A percentile compares a stretch with the other conserved stretches of the same genome.
These are phyloP conservation scores for Niebla homalea DNA, from an alignment of 495 filamentous ascomycete species.

Conservation along the genomic window DNA sequence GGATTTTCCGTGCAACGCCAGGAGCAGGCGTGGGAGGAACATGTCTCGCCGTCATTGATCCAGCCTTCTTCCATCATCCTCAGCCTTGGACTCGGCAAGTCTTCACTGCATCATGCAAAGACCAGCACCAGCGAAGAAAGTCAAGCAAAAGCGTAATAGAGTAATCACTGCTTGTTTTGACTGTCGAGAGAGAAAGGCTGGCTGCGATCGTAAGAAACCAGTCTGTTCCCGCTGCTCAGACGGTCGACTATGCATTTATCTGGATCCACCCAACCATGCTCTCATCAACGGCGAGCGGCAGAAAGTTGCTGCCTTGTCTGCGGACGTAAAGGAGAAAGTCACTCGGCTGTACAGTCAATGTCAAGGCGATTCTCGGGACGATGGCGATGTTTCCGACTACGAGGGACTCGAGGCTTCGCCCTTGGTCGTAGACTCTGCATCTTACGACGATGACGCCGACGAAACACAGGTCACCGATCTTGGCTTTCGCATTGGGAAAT, in stretches of 20 bases:
- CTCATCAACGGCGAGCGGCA: background rate
- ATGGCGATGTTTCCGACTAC: slow-evolving; percentile 7
- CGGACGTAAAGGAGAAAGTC: slow-evolving; percentile 5
- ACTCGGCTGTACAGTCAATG: slow-evolving; percentile 3
- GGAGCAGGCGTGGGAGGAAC: too few species aligned
- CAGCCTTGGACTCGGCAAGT: too few species aligned
- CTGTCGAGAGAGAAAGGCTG: slow-evolving; percentile 66
- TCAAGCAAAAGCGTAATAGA: slow-evolving; percentile 35
- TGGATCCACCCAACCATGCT: slow-evolving; percentile 1
- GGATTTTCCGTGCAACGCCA: too few species aligned
- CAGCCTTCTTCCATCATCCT: background rate
- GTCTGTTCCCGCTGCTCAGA: slow-evolving; percentile 1
- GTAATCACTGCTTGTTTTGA: slow-evolving; percentile 58
- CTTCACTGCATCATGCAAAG: background rate
- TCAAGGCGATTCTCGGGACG: slow-evolving; percentile 5
- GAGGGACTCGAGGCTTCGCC: slow-evolving; percentile 14
- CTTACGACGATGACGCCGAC: slow-evolving; percentile 41
- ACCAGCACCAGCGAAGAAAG: background rate
- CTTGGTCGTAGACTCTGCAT: slow-evolving; percentile 46
- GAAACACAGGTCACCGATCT: slow-evolving; percentile 48
- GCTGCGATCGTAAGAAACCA: slow-evolving; percentile 41
- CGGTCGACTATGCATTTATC: slow-evolving; percentile 1
- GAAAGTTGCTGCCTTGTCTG: background rate
- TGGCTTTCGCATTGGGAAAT: slow-evolving; percentile 53
- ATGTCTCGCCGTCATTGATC: background rate